Conservation (phyloP, 164 flowering plant species). For the Malania oleifera region DNA sequence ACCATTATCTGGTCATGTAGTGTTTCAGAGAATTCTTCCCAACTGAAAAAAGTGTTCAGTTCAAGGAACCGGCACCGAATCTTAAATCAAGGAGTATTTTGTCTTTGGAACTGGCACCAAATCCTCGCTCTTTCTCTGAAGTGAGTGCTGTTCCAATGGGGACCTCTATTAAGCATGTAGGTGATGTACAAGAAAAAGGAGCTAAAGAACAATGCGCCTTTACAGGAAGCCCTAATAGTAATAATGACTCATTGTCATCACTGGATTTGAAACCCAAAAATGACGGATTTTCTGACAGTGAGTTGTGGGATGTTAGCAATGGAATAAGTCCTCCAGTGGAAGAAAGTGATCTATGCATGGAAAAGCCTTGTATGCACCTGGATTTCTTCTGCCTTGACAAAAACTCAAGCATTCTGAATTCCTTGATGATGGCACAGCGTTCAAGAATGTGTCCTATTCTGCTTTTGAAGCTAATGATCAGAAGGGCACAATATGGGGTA, state of each 20-base stretch:
- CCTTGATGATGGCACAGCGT: conserved; percentile 19
- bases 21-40: conserved; percentile 22
- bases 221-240: conserved; percentile 10
- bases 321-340: conserved; percentile 52
- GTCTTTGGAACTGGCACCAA: conserved; percentile 44
- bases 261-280: conserved; percentile 21
- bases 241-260: conserved; percentile 16
- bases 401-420: conserved; percentile 14
- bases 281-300: conserved; percentile 19
- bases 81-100: conserved; percentile 14
- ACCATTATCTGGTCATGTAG: conserved; percentile 25
- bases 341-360: conserved; percentile 53
- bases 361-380: conserved; percentile 50
- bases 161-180: conserved; percentile 5
- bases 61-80: conserved; percentile 14
- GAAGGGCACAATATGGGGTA: conserved; percentile 34
- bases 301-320: conserved; percentile 52
- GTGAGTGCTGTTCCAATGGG: conserved; percentile 22
- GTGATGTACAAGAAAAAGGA: conserved; percentile 18
- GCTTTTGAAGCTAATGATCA: conserved; percentile 42
- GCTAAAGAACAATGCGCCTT: conserved; percentile 9
- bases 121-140: conserved; percentile 52
- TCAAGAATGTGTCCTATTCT: conserved; percentile 66
- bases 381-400: conserved; percentile 35
- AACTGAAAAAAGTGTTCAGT: conserved; percentile 29